Evolutionary conservation across 192 early-diverging fungal species (phyloP).

Genomic region (Backusella macrospora): DNA sequence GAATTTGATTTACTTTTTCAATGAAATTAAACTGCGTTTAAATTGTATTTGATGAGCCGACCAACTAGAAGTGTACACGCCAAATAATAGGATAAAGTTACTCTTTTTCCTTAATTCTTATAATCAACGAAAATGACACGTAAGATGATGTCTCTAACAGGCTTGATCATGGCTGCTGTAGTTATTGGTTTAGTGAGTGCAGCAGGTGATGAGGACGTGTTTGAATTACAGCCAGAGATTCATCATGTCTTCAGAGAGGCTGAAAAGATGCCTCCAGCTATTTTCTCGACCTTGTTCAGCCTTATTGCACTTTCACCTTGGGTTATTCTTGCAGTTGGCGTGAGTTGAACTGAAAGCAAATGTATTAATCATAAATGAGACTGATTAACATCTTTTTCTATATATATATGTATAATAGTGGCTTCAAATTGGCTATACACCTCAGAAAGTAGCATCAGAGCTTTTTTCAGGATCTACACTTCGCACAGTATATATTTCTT

Average conservation of each 20-base stretch:
- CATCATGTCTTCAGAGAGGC: slow-evolving; percentile 53
- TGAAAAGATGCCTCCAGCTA: slow-evolving; percentile 48
- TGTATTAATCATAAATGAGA: not conserved
- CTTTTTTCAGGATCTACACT: not conserved
- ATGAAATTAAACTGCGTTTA: not conserved
- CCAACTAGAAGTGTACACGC: not conserved
- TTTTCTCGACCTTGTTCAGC: slow-evolving; percentile 44
- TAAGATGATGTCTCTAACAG: slow-evolving; percentile 14
- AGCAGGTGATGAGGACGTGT: slow-evolving; percentile 41
- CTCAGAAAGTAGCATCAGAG: slow-evolving; percentile 24
- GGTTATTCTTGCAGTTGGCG: slow-evolving; percentile 41
- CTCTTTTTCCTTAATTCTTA: slow-evolving; percentile 1
- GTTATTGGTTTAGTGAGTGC: slow-evolving; percentile 20
- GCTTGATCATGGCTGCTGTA: not conserved
- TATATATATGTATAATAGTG: slow-evolving; percentile 37
- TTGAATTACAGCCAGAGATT: slow-evolving; percentile 48
- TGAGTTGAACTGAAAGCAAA: slow-evolving; percentile 31
- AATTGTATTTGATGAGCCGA: not conserved
- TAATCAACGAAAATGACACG: slow-evolving; percentile 17
- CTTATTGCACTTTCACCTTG: slow-evolving; percentile 48
- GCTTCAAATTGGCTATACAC: slow-evolving; percentile 47
- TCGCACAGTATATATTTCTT: slow-evolving; percentile 29
- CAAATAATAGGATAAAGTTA: not conserved
- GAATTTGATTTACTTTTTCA: too few relatives aligned
- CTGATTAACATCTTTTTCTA: slow-evolving; percentile 2